Base-by-base conservation (phyloP, 345 rosid genomes). In the Erodium maritimum region DNA sequence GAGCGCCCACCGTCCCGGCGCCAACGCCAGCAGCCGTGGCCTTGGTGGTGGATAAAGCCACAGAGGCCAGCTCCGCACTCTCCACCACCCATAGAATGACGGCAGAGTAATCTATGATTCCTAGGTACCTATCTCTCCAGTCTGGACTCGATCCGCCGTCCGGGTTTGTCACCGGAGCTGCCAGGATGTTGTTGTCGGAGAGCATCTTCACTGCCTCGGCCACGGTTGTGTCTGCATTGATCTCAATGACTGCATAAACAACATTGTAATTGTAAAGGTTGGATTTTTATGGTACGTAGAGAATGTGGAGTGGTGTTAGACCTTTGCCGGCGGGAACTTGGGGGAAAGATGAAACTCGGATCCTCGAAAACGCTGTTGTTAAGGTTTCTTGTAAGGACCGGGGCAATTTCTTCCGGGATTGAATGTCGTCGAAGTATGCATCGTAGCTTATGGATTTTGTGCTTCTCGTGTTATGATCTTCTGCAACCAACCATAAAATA, bases 11-110 rank as follows among this genome's bases (percentile, higher is more conserved):
- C 21, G 91, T 79, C 59, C 88, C 96, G 3, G 91, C 81, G 13
- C 89, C 82, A 19, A 87, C 77, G 54, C 95, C 89, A 33, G 94
- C 94, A 21, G 83, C 91, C 0, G 96, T 73, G 4, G 94, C 91
- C 17, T 79, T 66, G 23, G 86, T 69, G 17, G 91, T 82, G 9
- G 95, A 79, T 37, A 91, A 63, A 11, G 91, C 87, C 56, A 78
- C 73, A 1, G 94, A 91, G 0, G 90, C 97, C 11, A 85, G 69
- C 14, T 83, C 91, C 4, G 96, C 95, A 52, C 79, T 84, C 73
- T 91, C 95, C 4, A 91, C 46, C 48, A 84, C 95, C 96, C 97
- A 86, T 48, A 86, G 79, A 74, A 88, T 72, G 54, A 91, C 70
- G 1, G 85, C 83, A 0, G 97, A 73, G 71, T 91, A 88, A 59